These are phyloP conservation scores for Lenwebbia sp. DNA, from an alignment of 345 rosid species.

Conservation along the genomic window DNA sequence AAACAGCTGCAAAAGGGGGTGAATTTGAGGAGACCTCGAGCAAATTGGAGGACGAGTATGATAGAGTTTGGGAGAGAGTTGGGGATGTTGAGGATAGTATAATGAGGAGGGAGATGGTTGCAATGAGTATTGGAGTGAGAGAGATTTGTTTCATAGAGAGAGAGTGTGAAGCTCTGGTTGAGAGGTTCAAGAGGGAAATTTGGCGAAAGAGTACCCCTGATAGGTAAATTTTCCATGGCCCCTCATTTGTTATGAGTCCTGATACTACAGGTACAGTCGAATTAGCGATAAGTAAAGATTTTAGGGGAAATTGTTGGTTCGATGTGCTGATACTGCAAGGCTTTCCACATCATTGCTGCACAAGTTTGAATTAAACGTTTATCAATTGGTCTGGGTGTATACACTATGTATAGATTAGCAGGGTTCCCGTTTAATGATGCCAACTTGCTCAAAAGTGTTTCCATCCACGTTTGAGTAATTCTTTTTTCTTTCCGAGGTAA, in stretches of 20 bases:
- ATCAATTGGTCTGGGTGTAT: not conserved
- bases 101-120: constrained; percentile 45
- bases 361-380: not conserved
- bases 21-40: constrained; percentile 34
- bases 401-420: not conserved
- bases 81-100: constrained; percentile 56
- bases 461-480: not conserved
- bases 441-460: not conserved
- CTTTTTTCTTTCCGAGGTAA: not conserved
- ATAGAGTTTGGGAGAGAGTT: constrained; percentile 47
- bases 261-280: not conserved
- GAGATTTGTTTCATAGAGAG: constrained; percentile 77
- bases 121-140: constrained; percentile 63
- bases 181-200: constrained; percentile 38
- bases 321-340: not conserved
- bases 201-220: constrained; percentile 19
- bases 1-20: constrained; percentile 8
- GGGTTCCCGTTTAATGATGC: not conserved
- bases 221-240: constrained; percentile 24
- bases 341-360: not conserved
- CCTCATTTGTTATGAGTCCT: not conserved
- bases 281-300: not conserved
- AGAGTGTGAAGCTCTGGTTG: constrained; percentile 70
- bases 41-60: constrained; percentile 51
- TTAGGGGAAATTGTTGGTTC: not conserved